A percentile compares a stretch with the other conserved stretches of the same genome.
These are phyloP conservation scores for Euphrasia arctica DNA, from an alignment of 305 asterid genomes.

Conservation along the genomic window DNA sequence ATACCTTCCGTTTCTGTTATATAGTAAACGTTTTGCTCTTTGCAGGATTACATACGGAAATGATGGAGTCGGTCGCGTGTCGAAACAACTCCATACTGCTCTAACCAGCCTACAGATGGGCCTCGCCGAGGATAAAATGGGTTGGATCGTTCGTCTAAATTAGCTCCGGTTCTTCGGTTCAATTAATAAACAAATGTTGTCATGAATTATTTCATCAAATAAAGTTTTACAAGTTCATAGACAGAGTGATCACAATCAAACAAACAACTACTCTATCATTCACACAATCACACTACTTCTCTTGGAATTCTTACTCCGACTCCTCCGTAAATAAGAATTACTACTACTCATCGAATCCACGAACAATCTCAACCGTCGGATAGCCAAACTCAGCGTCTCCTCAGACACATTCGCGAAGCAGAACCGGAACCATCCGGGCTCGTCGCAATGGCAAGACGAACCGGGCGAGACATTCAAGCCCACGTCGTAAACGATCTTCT, in stretches of 20 bases:
- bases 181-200: too few relatives aligned
- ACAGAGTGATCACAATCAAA: background rate
- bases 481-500: constrained; percentile 70
- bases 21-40: too few relatives aligned
- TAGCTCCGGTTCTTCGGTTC: constrained; percentile 3
- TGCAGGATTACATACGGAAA: constrained; percentile 57
- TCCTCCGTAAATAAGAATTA: too few relatives aligned
- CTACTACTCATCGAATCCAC: constrained; percentile 26
- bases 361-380: constrained; percentile 41
- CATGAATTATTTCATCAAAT: constrained; percentile 20
- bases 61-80: constrained; percentile 69
- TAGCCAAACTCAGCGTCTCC: constrained; percentile 52
- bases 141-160: constrained; percentile 67
- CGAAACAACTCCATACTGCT: constrained; percentile 70
- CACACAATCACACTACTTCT: constrained; percentile 40
- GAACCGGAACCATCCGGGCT: constrained; percentile 85
- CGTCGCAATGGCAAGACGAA: constrained; percentile 74
- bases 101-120: constrained; percentile 94
- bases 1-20: too few relatives aligned
- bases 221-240: constrained; percentile 25
- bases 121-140: constrained; percentile 75
- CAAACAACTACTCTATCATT: too few relatives aligned
- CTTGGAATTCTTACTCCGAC: constrained; percentile 36
- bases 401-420: constrained; percentile 88
- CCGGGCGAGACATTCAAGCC: constrained; percentile 86